phyloP scores from a whole-genome alignment of 2,329 filamentous ascomycete genomes.

The Epichloe sylvatica region DNA sequence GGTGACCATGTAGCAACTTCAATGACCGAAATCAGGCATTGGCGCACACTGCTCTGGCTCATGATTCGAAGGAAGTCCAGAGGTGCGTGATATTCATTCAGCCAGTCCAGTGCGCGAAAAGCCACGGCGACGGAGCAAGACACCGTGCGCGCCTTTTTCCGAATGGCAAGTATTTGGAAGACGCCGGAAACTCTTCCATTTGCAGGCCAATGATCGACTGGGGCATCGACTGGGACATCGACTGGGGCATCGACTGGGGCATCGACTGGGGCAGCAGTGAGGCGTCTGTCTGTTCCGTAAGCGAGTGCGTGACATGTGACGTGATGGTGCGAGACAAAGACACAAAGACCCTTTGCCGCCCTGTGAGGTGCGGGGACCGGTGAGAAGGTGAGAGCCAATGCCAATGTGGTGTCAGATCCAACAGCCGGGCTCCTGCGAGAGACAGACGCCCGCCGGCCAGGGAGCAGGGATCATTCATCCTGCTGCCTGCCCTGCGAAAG shows the following conservation, averaged over 20 bases:
- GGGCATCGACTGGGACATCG: not conserved
- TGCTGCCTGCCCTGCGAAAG: not conserved
- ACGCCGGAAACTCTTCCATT: not conserved
- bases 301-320: slow-evolving; percentile 4
- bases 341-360: slow-evolving; percentile 1
- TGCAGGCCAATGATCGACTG: not conserved
- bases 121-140: not conserved
- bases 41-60: not conserved
- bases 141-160: not conserved
- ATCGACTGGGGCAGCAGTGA: slow-evolving; percentile 1
- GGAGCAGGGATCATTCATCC: not conserved
- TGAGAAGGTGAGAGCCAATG: slow-evolving; percentile 10
- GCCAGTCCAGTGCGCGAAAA: not conserved
- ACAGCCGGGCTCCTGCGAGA: not conserved
- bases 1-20: not conserved
- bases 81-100: not conserved
- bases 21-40: not conserved
- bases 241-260: slow-evolving; percentile 1
- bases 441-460: not conserved
- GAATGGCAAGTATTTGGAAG: not conserved
- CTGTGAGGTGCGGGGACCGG: slow-evolving; percentile 11
- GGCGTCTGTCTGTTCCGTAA: not conserved
- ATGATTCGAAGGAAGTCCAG: not conserved
- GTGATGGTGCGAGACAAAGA: slow-evolving; percentile 4
- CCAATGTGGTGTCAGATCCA: not conserved